A percentile compares a stretch with the other conserved stretches of the same genome.
Conservation (phyloP, 2,329 filamentous ascomycete species). For the Trichoderma endophyticum region DNA sequence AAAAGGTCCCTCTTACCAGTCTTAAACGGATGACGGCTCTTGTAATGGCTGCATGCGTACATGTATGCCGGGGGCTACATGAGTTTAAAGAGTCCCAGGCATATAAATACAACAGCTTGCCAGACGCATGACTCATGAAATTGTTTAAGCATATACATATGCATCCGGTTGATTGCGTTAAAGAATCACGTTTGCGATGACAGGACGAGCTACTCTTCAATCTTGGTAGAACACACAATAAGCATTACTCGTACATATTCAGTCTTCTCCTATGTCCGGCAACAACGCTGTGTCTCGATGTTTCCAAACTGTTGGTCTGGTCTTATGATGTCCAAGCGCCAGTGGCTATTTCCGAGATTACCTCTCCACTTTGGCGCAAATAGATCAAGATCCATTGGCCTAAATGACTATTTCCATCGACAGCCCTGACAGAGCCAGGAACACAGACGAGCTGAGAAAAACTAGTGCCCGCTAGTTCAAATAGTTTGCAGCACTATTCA, state of each 20-base stretch:
- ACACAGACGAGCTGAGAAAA: not conserved
- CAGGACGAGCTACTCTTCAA: not conserved
- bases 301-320: not conserved
- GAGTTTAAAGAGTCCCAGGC: not conserved
- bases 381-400: not conserved
- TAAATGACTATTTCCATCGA: not conserved
- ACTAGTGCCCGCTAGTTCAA: not conserved
- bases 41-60: not conserved
- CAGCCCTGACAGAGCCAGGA: not conserved
- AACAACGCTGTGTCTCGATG: not conserved
- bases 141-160: not conserved
- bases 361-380: not conserved
- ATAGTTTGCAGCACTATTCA: not conserved
- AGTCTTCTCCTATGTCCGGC: not conserved
- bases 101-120: not conserved
- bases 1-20: not conserved
- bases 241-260: not conserved
- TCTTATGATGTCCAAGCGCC: too few relatives aligned
- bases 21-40: not conserved
- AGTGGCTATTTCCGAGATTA: not conserved
- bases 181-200: not conserved
- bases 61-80: not conserved
- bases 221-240: not conserved
- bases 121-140: not conserved
- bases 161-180: not conserved